A percentile compares a stretch with the other conserved stretches of the same genome.
These are phyloP conservation scores for Fistulifera solaris DNA, from an alignment of 108 stramenopile genomes.

Conservation along the genomic window DNA sequence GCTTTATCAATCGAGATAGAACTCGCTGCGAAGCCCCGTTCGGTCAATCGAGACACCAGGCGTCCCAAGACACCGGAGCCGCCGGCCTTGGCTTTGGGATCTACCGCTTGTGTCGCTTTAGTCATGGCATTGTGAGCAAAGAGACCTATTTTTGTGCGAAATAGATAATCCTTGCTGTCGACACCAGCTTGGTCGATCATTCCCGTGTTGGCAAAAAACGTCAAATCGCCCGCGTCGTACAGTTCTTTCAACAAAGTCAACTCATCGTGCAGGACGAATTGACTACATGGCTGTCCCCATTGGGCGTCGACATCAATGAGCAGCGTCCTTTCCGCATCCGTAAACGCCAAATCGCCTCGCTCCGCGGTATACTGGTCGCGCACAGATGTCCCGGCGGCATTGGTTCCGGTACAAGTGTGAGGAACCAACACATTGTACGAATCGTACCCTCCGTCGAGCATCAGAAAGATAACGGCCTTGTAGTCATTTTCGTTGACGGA, in stretches of 20 bases:
- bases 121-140: slow-evolving; percentile 51
- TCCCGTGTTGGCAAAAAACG: slow-evolving; percentile 41
- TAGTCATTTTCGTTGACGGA: slow-evolving; percentile 21
- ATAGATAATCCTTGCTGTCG: slow-evolving; percentile 7
- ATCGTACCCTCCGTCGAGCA: slow-evolving; percentile 42
- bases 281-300: slow-evolving; percentile 26
- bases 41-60: slow-evolving; percentile 10
- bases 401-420: slow-evolving; percentile 14
- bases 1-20: slow-evolving; percentile 24
- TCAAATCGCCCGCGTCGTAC: slow-evolving; percentile 26
- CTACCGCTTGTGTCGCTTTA: slow-evolving; percentile 21
- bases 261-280: slow-evolving; percentile 28
- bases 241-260: slow-evolving; percentile 15
- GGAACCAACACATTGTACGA: slow-evolving; percentile 50
- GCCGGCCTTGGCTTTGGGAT: slow-evolving; percentile 15
- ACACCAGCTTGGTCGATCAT: slow-evolving; percentile 5
- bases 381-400: slow-evolving; percentile 4
- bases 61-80: slow-evolving; percentile 28
- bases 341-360: slow-evolving; percentile 20
- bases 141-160: slow-evolving; percentile 12
- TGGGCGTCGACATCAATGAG: slow-evolving; percentile 16
- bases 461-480: slow-evolving; percentile 51
- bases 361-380: slow-evolving; percentile 20
- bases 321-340: slow-evolving; percentile 6
- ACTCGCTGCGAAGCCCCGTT: not conserved